Conservation (phyloP, 2,329 filamentous ascomycete genomes). For the Penicillium nordicum region DNA sequence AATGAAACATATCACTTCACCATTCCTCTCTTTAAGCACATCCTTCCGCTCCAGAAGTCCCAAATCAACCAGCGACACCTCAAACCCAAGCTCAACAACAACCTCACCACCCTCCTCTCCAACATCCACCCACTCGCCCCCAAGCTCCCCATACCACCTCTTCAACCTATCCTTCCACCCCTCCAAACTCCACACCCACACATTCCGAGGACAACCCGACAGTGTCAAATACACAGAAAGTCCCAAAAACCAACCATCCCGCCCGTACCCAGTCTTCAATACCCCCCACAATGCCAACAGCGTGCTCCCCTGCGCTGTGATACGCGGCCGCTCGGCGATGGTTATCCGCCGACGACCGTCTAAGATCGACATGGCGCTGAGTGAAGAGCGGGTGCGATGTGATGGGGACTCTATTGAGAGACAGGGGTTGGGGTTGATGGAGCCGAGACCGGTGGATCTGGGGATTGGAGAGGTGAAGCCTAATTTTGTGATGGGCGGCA, state of each 20-base stretch:
- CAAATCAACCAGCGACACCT: conserved; percentile 18
- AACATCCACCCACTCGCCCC: conserved; percentile 9
- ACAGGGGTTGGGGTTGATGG: conserved; percentile 43
- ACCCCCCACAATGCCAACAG: conserved; percentile 6
- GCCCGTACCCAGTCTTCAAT: background rate
- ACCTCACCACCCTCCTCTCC: conserved; percentile 27
- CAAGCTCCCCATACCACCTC: conserved; percentile 15
- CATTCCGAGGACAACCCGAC: conserved; percentile 3
- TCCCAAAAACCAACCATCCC: background rate
- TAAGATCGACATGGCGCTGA: conserved; percentile 43
- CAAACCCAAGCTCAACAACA: conserved; percentile 25
- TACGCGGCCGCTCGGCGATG: conserved; percentile 30
- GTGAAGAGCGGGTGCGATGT: conserved; percentile 42
- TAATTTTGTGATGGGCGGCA: conserved; percentile 46
- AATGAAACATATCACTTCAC: conserved; percentile 24
- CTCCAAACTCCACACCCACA: conserved; percentile 26
- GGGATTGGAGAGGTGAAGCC: conserved; percentile 24
- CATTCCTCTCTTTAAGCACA: conserved; percentile 32
- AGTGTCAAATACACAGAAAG: background rate
- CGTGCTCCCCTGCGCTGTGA: conserved; percentile 27
- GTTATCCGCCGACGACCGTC: conserved; percentile 43
- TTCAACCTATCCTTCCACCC: conserved; percentile 24
- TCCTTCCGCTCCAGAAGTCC: conserved; percentile 26
- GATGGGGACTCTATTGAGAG: conserved; percentile 39
- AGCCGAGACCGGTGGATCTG: conserved; percentile 44